Percentiles rank a stretch among this genome's conserved stretches.
phyloP scores from a whole-genome alignment of 768 basidiomycete genomes.

The Lanmaoa pseudosensibilis region DNA sequence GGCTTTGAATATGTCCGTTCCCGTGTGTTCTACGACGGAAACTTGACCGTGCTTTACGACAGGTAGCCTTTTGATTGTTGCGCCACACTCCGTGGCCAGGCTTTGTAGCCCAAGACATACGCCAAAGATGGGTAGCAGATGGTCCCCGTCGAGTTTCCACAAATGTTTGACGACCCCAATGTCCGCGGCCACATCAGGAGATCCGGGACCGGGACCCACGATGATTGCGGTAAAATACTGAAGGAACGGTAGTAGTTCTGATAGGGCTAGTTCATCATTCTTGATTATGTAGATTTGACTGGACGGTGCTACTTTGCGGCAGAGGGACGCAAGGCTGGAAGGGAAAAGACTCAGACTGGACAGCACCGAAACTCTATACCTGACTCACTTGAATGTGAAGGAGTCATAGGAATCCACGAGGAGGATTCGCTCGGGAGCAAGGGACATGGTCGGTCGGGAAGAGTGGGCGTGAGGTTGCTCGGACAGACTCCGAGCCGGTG shows the following conservation, averaged over 20 bases:
- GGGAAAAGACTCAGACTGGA: conserved; percentile 1
- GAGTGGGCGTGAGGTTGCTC: not conserved
- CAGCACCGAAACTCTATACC: not conserved
- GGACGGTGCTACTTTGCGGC: conserved; percentile 59
- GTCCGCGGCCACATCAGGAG: conserved; percentile 60
- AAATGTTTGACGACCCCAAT: conserved; percentile 69
- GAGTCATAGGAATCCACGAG: conserved; percentile 86
- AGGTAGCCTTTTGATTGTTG: conserved; percentile 52
- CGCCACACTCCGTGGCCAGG: conserved; percentile 65
- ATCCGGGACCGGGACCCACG: conserved; percentile 81
- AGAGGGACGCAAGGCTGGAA: conserved; percentile 69
- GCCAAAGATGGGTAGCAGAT: conserved; percentile 72
- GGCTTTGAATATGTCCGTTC: conserved; percentile 59
- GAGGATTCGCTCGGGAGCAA: conserved; percentile 50
- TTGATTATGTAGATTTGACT: conserved; percentile 68
- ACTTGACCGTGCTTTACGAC: conserved; percentile 82
- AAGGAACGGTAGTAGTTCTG: conserved; percentile 54
- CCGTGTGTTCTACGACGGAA: conserved; percentile 59
- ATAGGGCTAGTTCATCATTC: conserved; percentile 59
- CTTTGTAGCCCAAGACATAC: conserved; percentile 85
- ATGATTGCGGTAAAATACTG: conserved; percentile 65
- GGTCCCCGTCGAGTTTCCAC: conserved; percentile 58
- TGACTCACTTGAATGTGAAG: conserved; percentile 82
- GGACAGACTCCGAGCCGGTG: not conserved
- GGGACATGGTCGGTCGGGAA: conserved; percentile 25